Evolutionary conservation across 805 yeast genomes (phyloP).

Genomic region (Kodamaea nitidulidarum): DNA sequence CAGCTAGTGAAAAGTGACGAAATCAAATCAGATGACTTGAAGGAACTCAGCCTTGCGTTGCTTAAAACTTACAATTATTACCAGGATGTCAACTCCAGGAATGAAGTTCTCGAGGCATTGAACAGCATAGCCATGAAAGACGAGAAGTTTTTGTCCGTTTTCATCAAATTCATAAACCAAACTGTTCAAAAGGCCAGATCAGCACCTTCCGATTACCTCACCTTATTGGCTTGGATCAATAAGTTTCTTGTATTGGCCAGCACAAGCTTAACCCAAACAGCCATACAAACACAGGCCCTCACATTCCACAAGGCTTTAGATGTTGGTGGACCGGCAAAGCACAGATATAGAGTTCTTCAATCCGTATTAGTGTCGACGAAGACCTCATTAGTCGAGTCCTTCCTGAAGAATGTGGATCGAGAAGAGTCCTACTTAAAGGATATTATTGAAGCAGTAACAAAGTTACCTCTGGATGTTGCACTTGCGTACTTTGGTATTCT

Average conservation of each 20-base stretch:
- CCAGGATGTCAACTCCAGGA: constrained; percentile 48
- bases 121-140: constrained; percentile 29
- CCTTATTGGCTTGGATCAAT: constrained; percentile 57
- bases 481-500: constrained; percentile 24
- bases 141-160: constrained; percentile 29
- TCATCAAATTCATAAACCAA: constrained; percentile 37
- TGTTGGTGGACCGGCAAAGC: constrained; percentile 6
- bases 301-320: constrained; percentile 3
- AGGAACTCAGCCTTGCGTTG: constrained; percentile 24
- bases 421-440: constrained; percentile 3
- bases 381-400: constrained; percentile 16
- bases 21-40: constrained; percentile 22
- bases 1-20: constrained; percentile 5
- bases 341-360: constrained; percentile 21
- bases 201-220: constrained; percentile 55
- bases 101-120: constrained; percentile 38
- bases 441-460: constrained; percentile 4
- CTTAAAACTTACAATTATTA: constrained; percentile 49
- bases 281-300: constrained; percentile 30
- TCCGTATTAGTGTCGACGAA: constrained; percentile 31
- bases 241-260: constrained; percentile 19
- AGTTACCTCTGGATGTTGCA: constrained; percentile 10
- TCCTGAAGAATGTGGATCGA: not conserved
- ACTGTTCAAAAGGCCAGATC: constrained; percentile 28
- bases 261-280: constrained; percentile 16